Percentiles rank a stretch among this genome's conserved stretches.
phyloP scores from a whole-genome alignment of 1,284 basidiomycete genomes.

The Cystobasidium slooffiae region DNA sequence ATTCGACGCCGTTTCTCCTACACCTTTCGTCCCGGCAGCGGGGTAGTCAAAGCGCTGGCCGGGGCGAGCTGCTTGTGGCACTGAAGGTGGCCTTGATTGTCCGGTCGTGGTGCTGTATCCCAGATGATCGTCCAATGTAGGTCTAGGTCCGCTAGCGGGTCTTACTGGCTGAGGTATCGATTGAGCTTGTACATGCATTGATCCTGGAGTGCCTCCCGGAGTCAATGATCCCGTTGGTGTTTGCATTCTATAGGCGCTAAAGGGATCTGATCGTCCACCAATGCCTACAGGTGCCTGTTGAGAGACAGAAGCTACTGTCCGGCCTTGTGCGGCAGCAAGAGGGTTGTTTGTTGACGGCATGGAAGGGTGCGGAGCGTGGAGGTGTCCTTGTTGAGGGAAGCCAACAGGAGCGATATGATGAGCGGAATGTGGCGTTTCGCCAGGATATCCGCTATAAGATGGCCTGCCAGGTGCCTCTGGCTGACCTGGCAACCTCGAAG shows the following conservation, averaged over 20 bases:
- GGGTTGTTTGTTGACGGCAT: slow-evolving; percentile 6
- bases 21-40: not conserved
- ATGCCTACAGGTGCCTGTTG: slow-evolving; percentile 27
- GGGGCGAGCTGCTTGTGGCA: slow-evolving; percentile 10
- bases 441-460: not conserved
- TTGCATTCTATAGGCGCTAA: slow-evolving; percentile 32
- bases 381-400: not conserved
- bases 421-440: not conserved
- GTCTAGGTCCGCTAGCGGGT: slow-evolving; percentile 20
- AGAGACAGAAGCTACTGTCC: slow-evolving; percentile 39
- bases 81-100: not conserved
- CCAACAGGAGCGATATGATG: not conserved
- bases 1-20: slow-evolving; percentile 5
- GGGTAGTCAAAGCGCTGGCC: slow-evolving; percentile 17
- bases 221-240: slow-evolving; percentile 13
- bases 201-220: slow-evolving; percentile 3
- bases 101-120: slow-evolving; percentile 25
- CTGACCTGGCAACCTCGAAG: not conserved
- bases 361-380: not conserved
- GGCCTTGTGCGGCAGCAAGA: slow-evolving; percentile 32
- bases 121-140: slow-evolving; percentile 41
- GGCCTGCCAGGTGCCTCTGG: not conserved
- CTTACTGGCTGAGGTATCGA: not conserved
- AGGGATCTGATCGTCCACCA: slow-evolving; percentile 26
- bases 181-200: slow-evolving; percentile 10